A percentile compares a stretch with the other conserved stretches of the same genome.
Evolutionary conservation across 2,329 filamentous ascomycete species (phyloP).

Genomic region (Alternaria sp.): DNA sequence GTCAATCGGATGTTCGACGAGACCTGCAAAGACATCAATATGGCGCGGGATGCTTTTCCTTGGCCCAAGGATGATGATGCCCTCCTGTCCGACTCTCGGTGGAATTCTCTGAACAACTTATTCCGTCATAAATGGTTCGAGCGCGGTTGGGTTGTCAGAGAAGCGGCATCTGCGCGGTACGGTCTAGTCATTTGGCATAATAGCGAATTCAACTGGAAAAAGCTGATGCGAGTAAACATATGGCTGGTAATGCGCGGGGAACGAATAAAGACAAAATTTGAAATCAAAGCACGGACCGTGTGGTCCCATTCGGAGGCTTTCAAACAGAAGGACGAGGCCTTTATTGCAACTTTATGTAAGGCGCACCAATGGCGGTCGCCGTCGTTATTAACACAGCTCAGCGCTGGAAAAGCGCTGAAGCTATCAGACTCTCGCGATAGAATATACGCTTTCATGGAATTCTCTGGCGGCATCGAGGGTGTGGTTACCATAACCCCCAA

Average conservation of each 20-base stretch:
- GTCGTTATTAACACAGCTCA: background rate
- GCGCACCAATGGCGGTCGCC: too few relatives aligned
- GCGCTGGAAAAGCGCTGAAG: background rate
- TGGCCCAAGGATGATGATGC: background rate
- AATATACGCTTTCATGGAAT: background rate
- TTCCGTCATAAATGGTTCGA: conserved; percentile 9
- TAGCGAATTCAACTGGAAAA: background rate
- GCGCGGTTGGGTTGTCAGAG: conserved; percentile 19
- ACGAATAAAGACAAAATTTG: too few relatives aligned
- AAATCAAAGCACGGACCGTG: too few relatives aligned
- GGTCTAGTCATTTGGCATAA: background rate
- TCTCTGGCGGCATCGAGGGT: too few relatives aligned
- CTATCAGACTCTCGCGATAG: background rate
- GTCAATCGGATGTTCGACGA: conserved; percentile 4
- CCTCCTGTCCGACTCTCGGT: background rate
- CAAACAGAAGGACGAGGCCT: background rate
- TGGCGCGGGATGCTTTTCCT: background rate
- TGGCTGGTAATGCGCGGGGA: background rate
- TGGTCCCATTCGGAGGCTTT: background rate
- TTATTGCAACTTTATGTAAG: background rate
- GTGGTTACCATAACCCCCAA: too few relatives aligned
- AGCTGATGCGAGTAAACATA: background rate
- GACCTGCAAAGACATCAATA: background rate
- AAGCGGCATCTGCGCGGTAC: conserved; percentile 8
- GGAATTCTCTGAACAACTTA: background rate